A percentile compares a stretch with the other conserved stretches of the same genome.
Conservation (phyloP, 2,329 filamentous ascomycete genomes). For the Colletotrichum sp. region DNA sequence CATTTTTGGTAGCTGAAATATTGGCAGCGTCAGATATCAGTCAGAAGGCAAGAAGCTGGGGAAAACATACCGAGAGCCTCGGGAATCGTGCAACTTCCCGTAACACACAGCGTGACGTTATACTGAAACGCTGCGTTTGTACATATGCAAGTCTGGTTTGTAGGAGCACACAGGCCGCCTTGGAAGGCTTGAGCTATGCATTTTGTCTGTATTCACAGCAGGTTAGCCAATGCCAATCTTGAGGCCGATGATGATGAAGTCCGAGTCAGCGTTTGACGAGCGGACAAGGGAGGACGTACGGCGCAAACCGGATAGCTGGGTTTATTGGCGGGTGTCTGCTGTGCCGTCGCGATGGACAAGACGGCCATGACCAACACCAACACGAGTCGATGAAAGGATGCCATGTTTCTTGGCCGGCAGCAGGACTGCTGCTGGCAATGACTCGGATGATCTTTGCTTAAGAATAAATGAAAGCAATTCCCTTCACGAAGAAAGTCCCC, state of each 20-base stretch:
- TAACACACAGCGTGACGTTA: constrained; percentile 24
- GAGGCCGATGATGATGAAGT: background rate
- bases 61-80: constrained; percentile 21
- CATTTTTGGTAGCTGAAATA: constrained; percentile 25
- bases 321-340: background rate
- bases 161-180: constrained; percentile 21
- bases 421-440: background rate
- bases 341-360: background rate
- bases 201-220: background rate
- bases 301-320: constrained; percentile 20
- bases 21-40: background rate
- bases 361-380: constrained; percentile 2
- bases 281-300: constrained; percentile 6
- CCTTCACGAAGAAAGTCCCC: background rate
- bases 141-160: constrained; percentile 29
- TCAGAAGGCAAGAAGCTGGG: background rate
- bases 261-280: background rate
- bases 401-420: background rate
- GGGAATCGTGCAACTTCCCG: constrained; percentile 24
- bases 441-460: constrained; percentile 3
- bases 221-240: background rate
- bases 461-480: background rate
- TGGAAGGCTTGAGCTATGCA: constrained; percentile 15
- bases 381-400: background rate
- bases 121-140: constrained; percentile 20